Conservation (phyloP, 1,139 yeast genomes). For the Wickerhamomyces sp. region DNA sequence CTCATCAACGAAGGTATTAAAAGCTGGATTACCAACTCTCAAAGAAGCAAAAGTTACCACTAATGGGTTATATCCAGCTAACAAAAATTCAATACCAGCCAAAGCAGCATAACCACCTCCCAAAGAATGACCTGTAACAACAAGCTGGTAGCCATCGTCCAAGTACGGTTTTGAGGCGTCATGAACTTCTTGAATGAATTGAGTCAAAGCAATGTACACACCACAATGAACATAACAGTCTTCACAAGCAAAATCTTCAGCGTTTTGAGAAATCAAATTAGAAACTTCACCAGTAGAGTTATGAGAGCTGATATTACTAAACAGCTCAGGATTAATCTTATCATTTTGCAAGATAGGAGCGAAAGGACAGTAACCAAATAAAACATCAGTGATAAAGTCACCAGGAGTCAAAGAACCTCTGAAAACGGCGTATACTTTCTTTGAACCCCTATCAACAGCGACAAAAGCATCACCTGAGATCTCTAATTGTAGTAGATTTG, state of each 20-base stretch:
- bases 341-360: slow-evolving; percentile 13
- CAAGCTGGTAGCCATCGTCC: slow-evolving; percentile 40
- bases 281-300: neutral
- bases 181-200: slow-evolving; percentile 35
- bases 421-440: slow-evolving; percentile 40
- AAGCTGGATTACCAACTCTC: slow-evolving; percentile 49
- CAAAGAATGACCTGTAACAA: slow-evolving; percentile 64
- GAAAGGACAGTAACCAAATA: slow-evolving; percentile 19
- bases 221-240: slow-evolving; percentile 61
- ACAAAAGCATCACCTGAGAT: slow-evolving; percentile 37
- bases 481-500: slow-evolving; percentile 26
- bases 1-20: slow-evolving; percentile 48
- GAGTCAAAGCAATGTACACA: slow-evolving; percentile 37
- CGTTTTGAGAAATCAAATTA: slow-evolving; percentile 3
- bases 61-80: slow-evolving; percentile 47
- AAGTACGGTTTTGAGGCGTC: slow-evolving; percentile 31
- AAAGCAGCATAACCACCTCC: slow-evolving; percentile 68
- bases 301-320: slow-evolving; percentile 1
- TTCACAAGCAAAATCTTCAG: slow-evolving; percentile 31
- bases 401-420: slow-evolving; percentile 55
- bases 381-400: slow-evolving; percentile 56
- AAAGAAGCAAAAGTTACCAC: slow-evolving; percentile 61
- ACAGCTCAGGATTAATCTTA: slow-evolving; percentile 3
- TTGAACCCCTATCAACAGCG: slow-evolving; percentile 36
- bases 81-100: slow-evolving; percentile 53